Percentiles rank a stretch among this genome's conserved stretches.
Conservation (phyloP, 2,329 filamentous ascomycete genomes). For the Metarhizium guizhouense region DNA sequence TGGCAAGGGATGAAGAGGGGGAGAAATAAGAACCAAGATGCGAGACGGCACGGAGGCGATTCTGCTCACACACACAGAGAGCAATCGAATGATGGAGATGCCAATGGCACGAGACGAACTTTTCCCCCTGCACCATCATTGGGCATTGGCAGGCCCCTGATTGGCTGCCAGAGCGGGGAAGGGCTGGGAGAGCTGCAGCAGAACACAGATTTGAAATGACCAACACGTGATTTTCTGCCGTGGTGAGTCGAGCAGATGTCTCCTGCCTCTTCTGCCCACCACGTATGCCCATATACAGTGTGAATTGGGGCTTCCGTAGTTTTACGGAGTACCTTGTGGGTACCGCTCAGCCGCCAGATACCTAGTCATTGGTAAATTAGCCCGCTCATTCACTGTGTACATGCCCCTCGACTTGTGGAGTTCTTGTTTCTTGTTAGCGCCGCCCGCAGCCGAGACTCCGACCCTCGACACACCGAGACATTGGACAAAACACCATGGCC, state of each 20-base stretch:
- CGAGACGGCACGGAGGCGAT: background rate
- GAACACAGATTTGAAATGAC: constrained; percentile 5
- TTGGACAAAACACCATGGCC: too few species aligned
- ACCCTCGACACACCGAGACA: too few species aligned
- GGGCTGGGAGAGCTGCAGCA: constrained; percentile 1
- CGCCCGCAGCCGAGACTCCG: background rate
- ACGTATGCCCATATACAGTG: background rate
- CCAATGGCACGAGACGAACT: constrained; percentile 10
- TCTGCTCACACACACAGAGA: constrained; percentile 5
- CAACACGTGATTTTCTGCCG: constrained; percentile 6
- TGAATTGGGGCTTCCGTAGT: background rate
- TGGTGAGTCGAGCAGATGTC: background rate
- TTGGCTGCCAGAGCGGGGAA: constrained; percentile 24
- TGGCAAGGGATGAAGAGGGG: background rate
- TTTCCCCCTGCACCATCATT: constrained; percentile 7
- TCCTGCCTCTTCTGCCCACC: background rate
- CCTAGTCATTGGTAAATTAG: too few species aligned
- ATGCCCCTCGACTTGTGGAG: too few species aligned
- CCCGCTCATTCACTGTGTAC: too few species aligned
- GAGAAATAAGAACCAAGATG: background rate
- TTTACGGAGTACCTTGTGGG: too few species aligned
- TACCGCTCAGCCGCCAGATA: too few species aligned
- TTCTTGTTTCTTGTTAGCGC: background rate
- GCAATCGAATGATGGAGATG: constrained; percentile 13
- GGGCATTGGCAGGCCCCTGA: constrained; percentile 12